A percentile compares a stretch with the other conserved stretches of the same genome.
phyloP scores from a whole-genome alignment of 805 yeast species.

The Clavispora santaluciae region DNA sequence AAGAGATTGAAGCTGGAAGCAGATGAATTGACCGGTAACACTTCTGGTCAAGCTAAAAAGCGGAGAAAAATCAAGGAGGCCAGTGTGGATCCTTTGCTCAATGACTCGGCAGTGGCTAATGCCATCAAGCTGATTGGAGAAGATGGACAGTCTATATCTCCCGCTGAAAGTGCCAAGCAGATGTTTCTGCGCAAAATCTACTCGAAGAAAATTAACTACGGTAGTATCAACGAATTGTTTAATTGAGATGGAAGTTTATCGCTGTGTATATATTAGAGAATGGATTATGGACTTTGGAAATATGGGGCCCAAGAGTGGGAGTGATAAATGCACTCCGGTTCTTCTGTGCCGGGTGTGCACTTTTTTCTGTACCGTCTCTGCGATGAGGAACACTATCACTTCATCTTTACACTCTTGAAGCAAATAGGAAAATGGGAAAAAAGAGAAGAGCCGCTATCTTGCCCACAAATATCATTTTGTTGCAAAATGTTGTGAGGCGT shows the following conservation, averaged over 20 bases:
- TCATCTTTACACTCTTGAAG: background rate
- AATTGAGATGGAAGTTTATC: constrained; percentile 1
- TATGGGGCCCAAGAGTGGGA: too few relatives aligned
- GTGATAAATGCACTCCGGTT: background rate
- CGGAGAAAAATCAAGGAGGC: constrained; percentile 21
- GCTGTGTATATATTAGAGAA: background rate
- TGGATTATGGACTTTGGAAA: background rate
- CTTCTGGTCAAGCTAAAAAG: constrained; percentile 42
- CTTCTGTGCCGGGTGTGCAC: background rate
- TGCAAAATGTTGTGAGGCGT: constrained; percentile 88
- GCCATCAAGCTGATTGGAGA: constrained; percentile 39
- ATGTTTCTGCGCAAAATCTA: constrained; percentile 72
- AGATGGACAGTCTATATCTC: constrained; percentile 43
- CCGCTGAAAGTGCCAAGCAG: constrained; percentile 75
- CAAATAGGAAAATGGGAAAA: constrained; percentile 59
- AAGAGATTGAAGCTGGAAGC: constrained; percentile 81
- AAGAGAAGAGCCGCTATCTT: constrained; percentile 87
- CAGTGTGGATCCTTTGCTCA: constrained; percentile 17
- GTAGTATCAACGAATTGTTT: constrained; percentile 59
- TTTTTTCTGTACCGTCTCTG: constrained; percentile 4
- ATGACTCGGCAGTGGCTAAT: constrained; percentile 24
- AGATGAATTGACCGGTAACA: constrained; percentile 79
- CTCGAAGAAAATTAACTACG: constrained; percentile 88
- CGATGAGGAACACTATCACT: constrained; percentile 8
- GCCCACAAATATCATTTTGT: constrained; percentile 85